Evolutionary conservation across 2,329 filamentous ascomycete genomes (phyloP), one percentile per base, ranked within the genome.

Genomic region (Setomelanomma holmii): DNA sequence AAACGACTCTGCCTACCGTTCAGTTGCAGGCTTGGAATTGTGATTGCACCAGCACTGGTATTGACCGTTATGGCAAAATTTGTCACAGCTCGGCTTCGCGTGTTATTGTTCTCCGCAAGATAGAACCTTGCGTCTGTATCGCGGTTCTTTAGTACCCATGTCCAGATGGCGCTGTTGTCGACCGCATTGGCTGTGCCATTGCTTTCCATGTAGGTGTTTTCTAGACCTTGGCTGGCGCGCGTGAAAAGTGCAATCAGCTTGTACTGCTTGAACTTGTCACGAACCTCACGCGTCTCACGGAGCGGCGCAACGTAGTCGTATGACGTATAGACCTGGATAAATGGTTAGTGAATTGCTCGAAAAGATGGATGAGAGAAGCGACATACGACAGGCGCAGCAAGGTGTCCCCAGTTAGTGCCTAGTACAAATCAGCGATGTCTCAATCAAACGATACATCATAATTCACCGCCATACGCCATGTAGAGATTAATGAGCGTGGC

Each of bases 231-330:
- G 0, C 80, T 82, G 3, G 83, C 79, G 21, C 80, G 73, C 4
- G 82, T 82, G 53, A 85, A 85, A 1, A 85, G 63, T 1, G 78
- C 79, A 35, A 85, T 72, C 5, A 85, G 72, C 56, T 85, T 85
- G 12, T 79, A 82, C 60, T 85, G 80, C 35, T 78, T 81, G 34
- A 83, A 72, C 52, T 84, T 84, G 41, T 79, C 74, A 47, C 78
- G 76, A 27, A 84, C 75, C 51, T 84, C 77, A 4, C 83, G 75
- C 3, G 81, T 84, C 63, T 85, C 83, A 16, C 81, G 72, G 5
- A 85, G 67, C 0, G 82, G 81, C 0, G 82, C 80, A 7, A 75
- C 73, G 49, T 79, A 80, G 45, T 79, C 78, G 38, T 80, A 79
- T 0, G 73, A 77, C 1, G 72, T 74, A 52, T 82, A 84, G 0